Conservation (phyloP, 2,329 filamentous ascomycete genomes). For the Ophiostoma piceae region DNA sequence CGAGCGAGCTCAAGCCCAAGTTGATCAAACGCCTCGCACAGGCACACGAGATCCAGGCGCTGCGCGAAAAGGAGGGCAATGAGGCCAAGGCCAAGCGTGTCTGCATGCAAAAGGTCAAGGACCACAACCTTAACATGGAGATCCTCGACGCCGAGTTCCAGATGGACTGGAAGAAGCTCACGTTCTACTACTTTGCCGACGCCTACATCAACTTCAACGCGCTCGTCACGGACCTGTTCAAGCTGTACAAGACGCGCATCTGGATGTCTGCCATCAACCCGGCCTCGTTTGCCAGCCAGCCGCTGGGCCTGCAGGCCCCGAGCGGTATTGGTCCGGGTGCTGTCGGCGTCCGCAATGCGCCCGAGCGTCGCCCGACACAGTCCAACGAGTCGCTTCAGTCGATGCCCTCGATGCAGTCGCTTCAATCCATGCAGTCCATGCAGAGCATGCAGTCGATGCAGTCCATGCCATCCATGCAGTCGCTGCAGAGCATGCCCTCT, state of each 20-base stretch:
- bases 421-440: slow-evolving; percentile 10
- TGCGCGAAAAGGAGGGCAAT: slow-evolving; percentile 93
- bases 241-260: slow-evolving; percentile 98
- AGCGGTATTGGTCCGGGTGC: slow-evolving; percentile 62
- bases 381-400: slow-evolving; percentile 15
- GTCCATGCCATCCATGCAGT: background rate
- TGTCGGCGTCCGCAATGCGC: slow-evolving; percentile 52
- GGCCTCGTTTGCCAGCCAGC: slow-evolving; percentile 82
- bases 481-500: background rate
- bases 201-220: slow-evolving; percentile 99
- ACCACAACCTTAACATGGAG: slow-evolving; percentile 90
- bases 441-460: background rate
- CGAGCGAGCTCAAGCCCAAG: slow-evolving; percentile 83
- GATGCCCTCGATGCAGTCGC: slow-evolving; percentile 11
- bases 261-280: slow-evolving; percentile 99
- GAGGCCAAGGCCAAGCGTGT: slow-evolving; percentile 96
- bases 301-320: slow-evolving; percentile 64
- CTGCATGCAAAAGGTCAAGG: slow-evolving; percentile 92
- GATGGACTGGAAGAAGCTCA: slow-evolving; percentile 98
- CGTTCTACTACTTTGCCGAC: slow-evolving; percentile 98
- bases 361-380: slow-evolving; percentile 42
- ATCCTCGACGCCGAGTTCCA: slow-evolving; percentile 98
- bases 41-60: slow-evolving; percentile 78
- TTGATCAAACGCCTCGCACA: slow-evolving; percentile 94
- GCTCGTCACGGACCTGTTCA: slow-evolving; percentile 94